A percentile compares a stretch with the other conserved stretches of the same genome.
phyloP scores from a whole-genome alignment of 164 flowering plant genomes.

The Vitis rotundifolia region DNA sequence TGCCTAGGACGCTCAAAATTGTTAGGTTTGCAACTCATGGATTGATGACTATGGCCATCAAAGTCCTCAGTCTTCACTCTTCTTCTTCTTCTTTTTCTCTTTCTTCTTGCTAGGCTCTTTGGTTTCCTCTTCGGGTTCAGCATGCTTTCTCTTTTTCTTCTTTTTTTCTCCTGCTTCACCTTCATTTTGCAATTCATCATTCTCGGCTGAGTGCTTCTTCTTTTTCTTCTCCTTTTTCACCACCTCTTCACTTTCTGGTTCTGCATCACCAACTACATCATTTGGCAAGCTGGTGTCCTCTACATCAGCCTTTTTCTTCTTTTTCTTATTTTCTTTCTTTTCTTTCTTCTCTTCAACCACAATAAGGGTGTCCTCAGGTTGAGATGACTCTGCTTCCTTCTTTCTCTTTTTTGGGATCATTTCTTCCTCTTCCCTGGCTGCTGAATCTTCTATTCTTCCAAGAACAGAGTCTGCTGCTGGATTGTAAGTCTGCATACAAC shows the following conservation, averaged over 20 bases:
- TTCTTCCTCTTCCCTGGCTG: slow-evolving; percentile 16
- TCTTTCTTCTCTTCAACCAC: slow-evolving; percentile 26
- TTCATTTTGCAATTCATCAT: slow-evolving; percentile 2
- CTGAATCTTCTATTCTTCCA: slow-evolving; percentile 19
- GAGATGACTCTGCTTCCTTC: slow-evolving; percentile 17
- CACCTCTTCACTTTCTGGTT: slow-evolving; percentile 10
- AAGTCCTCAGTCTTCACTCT: slow-evolving; percentile 25
- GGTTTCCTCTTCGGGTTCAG: slow-evolving; percentile 26
- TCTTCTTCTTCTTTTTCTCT: slow-evolving; percentile 58
- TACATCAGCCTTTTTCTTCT: slow-evolving; percentile 19
- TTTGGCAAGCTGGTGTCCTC: background rate
- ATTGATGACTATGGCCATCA: background rate
- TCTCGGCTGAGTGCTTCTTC: slow-evolving; percentile 16
- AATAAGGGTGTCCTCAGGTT: slow-evolving; percentile 17
- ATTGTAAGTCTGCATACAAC: slow-evolving; percentile 61
- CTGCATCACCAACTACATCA: slow-evolving; percentile 6
- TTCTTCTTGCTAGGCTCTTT: slow-evolving; percentile 33
- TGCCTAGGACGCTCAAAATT: slow-evolving; percentile 15
- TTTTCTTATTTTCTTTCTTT: slow-evolving; percentile 29
- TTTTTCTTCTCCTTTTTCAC: slow-evolving; percentile 27
- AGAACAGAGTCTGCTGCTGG: slow-evolving; percentile 70
- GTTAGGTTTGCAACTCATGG: background rate
- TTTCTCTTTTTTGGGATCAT: slow-evolving; percentile 4
- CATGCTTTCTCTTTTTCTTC: slow-evolving; percentile 47
- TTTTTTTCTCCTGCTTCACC: slow-evolving; percentile 20